Evolutionary conservation across 306 rosid genomes (phyloP), one percentile per base, ranked within the genome.

Genomic region (Canavalia ensiformis): DNA sequence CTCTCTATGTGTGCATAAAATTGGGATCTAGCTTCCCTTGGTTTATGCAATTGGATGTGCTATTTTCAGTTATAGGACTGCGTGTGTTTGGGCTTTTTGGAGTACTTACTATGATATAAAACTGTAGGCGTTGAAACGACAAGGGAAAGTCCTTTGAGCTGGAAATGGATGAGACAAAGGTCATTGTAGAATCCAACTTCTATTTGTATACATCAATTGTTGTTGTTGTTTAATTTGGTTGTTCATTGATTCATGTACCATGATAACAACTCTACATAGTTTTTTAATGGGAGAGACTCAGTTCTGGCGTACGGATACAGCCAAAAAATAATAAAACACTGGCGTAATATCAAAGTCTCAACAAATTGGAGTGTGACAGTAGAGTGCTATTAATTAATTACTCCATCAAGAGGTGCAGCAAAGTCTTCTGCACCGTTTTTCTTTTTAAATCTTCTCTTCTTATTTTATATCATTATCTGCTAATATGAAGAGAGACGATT

Each of bases 121-220:
- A 31, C 33, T 5, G n/a, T 11, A 31, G 35, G 9, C 35, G 0
- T 52, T 52, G 4, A 52, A 72, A 72, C 33, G 4, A 9, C 3
- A 10, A 37, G 28, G 44, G 6, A 18, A 79, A 1, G 49, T 31
- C 18, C 34, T 46, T 60, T 47, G 75, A 75, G 39, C 65, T 84
- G 62, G 76, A 62, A 78, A 75, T 76, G 49, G 52, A 89, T 84
- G 84, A 81, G 81, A 80, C 37, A 65, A 58, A 69, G 34, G 74
- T 47, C 63, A 77, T 4, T 8, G 28, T 33, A 71, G 76, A 57
- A 50, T 75, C 50, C 74, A 74, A 66, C 59, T 71, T 84, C 64
- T 5, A 77, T 44, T 44, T 64, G 68, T 83, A 34, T 4, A 8
- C 52, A 68, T 52, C 41, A 56, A 66, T 81, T 83, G 54, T 55